Conservation (phyloP, 345 rosid genomes). For the Balakata baccata region DNA sequence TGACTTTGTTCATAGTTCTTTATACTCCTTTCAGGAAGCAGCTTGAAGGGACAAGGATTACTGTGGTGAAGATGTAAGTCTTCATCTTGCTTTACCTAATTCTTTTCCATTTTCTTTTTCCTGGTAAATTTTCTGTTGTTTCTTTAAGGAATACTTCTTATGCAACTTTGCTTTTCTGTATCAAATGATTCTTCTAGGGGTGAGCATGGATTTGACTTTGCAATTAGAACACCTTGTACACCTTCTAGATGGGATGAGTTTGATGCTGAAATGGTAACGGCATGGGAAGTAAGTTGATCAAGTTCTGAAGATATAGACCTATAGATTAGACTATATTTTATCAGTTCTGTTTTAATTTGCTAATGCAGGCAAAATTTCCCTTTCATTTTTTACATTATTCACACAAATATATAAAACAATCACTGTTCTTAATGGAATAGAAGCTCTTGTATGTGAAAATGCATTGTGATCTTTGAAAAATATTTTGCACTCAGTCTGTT, state of each 20-base stretch:
- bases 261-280: conserved; percentile 75
- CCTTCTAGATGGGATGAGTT: conserved; percentile 93
- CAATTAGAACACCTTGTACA: conserved; percentile 88
- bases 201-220: conserved; percentile 70
- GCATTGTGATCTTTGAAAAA: background rate
- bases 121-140: background rate
- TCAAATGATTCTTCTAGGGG: conserved; percentile 44
- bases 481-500: background rate
- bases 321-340: background rate
- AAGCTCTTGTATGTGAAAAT: background rate
- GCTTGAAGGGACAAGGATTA: conserved; percentile 93
- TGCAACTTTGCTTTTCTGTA: background rate
- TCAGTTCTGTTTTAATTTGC: background rate
- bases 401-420: background rate
- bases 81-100: background rate
- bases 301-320: conserved; percentile 15
- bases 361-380: conserved; percentile 1
- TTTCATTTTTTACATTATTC: background rate
- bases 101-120: conserved; percentile 3
- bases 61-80: conserved; percentile 60
- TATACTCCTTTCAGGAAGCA: conserved; percentile 61
- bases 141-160: background rate
- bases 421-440: background rate
- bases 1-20: conserved; percentile 25
- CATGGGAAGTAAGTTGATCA: conserved; percentile 78